These are phyloP conservation scores for Lepidium campestre DNA, from an alignment of 441 rosid species.

Conservation along the genomic window DNA sequence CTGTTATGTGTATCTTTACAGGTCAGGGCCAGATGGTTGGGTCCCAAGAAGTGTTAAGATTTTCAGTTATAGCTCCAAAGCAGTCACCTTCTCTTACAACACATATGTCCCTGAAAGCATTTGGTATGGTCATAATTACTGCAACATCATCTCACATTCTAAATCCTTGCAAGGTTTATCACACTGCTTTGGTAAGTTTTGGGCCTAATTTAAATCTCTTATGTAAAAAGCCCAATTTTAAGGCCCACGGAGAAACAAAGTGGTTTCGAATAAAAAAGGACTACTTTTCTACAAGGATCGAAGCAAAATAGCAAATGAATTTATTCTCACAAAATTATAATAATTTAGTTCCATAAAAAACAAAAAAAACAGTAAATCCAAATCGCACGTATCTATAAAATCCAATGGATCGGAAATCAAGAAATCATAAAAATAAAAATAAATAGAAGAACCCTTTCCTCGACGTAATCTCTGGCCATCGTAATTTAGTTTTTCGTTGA, in stretches of 20 bases:
- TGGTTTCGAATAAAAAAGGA: not conserved
- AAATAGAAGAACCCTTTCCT: slow-evolving; percentile 15
- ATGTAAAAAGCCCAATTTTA: not conserved
- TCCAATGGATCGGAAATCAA: slow-evolving; percentile 23
- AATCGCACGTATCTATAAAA: slow-evolving; percentile 14
- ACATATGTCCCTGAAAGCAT: slow-evolving; percentile 39
- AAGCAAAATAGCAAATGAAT: not conserved
- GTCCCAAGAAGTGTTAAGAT: slow-evolving; percentile 46
- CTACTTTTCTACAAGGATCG: not conserved
- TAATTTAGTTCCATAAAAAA: not conserved
- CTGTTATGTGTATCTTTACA: slow-evolving; percentile 57
- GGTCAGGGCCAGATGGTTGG: slow-evolving; percentile 71
- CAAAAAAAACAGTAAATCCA: not conserved
- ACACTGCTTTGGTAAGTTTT: too few relatives aligned
- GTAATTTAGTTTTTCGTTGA: slow-evolving; percentile 16
- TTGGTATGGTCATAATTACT: slow-evolving; percentile 61
- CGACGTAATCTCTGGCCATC: slow-evolving; percentile 25
- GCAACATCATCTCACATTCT: slow-evolving; percentile 39
- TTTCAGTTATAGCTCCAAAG: slow-evolving; percentile 32
- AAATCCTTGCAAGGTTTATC: not conserved
- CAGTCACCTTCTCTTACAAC: slow-evolving; percentile 42
- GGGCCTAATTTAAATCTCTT: too few relatives aligned
- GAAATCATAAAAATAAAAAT: not conserved
- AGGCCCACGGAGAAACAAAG: not conserved
- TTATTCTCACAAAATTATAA: not conserved